phyloP scores from a whole-genome alignment of 78 protist species.

The Dictyostelium purpureum region DNA sequence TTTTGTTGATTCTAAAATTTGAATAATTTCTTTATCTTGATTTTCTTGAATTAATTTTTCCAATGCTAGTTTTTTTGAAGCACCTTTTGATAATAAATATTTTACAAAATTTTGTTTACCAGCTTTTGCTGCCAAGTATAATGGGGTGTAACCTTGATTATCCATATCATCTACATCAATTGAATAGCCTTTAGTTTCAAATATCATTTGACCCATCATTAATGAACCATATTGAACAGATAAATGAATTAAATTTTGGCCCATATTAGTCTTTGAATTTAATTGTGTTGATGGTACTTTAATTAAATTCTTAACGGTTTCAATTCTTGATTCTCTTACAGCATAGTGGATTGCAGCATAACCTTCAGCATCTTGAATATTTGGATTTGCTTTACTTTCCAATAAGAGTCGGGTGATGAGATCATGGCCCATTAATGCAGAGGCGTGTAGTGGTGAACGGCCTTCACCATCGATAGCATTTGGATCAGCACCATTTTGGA shows the following conservation, averaged over 20 bases:
- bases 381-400: slow-evolving; percentile 15
- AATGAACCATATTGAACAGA: slow-evolving; percentile 28
- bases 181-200: slow-evolving; percentile 12
- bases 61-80: slow-evolving; percentile 36
- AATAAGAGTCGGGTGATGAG: background rate
- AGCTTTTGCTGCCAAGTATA: slow-evolving; percentile 56
- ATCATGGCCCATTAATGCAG: slow-evolving; percentile 79
- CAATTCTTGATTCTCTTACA: slow-evolving; percentile 54
- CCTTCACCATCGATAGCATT: slow-evolving; percentile 48
- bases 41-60: slow-evolving; percentile 22
- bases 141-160: slow-evolving; percentile 40
- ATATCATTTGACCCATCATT: slow-evolving; percentile 66
- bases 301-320: slow-evolving; percentile 54
- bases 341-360: slow-evolving; percentile 68
- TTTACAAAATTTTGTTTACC: slow-evolving; percentile 66
- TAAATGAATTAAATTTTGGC: slow-evolving; percentile 54
- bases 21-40: slow-evolving; percentile 30
- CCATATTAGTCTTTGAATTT: slow-evolving; percentile 15
- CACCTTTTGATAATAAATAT: slow-evolving; percentile 59
- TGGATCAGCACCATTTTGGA: slow-evolving; percentile 19
- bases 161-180: slow-evolving; percentile 27
- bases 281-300: slow-evolving; percentile 9
- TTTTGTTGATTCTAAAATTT: background rate
- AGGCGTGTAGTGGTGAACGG: slow-evolving; percentile 72
- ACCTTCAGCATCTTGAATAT: slow-evolving; percentile 60